A percentile compares a stretch with the other conserved stretches of the same genome.
Evolutionary conservation across 2,329 filamentous ascomycete species (phyloP).

Genomic region (Allantophomopsis cytisporea): DNA sequence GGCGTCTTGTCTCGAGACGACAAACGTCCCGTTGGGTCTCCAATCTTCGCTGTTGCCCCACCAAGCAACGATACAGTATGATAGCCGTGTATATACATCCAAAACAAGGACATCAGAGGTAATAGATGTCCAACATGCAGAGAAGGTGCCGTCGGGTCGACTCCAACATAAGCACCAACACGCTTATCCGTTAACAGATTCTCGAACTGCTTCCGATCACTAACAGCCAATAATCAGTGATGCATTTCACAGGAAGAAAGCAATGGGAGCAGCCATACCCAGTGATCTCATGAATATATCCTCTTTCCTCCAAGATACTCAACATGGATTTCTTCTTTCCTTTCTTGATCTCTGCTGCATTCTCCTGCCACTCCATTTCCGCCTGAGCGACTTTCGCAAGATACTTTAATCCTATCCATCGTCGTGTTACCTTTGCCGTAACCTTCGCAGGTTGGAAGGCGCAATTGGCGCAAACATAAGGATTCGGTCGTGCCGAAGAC

Average conservation of each 20-base stretch:
- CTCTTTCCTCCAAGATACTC: slow-evolving; percentile 55
- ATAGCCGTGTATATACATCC: slow-evolving; percentile 69
- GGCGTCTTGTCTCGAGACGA: slow-evolving; percentile 41
- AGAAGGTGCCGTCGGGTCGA: slow-evolving; percentile 71
- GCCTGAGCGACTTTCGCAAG: slow-evolving; percentile 18
- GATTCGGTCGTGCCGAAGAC: slow-evolving; percentile 8
- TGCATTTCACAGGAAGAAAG: slow-evolving; percentile 1
- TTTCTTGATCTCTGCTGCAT: slow-evolving; percentile 30
- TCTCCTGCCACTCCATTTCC: slow-evolving; percentile 29
- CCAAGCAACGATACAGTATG: slow-evolving; percentile 54
- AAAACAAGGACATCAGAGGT: slow-evolving; percentile 72
- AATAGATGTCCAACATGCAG: slow-evolving; percentile 71
- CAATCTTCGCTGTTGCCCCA: slow-evolving; percentile 64
- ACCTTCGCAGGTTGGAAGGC: slow-evolving; percentile 10
- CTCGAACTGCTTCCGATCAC: slow-evolving; percentile 35
- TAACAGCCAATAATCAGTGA: slow-evolving; percentile 8
- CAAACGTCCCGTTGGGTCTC: slow-evolving; percentile 63
- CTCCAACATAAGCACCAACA: slow-evolving; percentile 65
- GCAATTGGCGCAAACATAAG: slow-evolving; percentile 17
- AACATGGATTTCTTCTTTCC: slow-evolving; percentile 42
- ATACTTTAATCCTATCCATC: slow-evolving; percentile 19
- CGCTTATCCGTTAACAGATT: slow-evolving; percentile 50
- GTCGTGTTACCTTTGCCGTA: slow-evolving; percentile 5
- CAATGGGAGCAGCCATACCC: slow-evolving; percentile 39
- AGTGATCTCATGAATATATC: slow-evolving; percentile 60